These are phyloP conservation scores for Globisporangium cylindrosporum DNA, from an alignment of 352 stramenopile species.

Conservation along the genomic window DNA sequence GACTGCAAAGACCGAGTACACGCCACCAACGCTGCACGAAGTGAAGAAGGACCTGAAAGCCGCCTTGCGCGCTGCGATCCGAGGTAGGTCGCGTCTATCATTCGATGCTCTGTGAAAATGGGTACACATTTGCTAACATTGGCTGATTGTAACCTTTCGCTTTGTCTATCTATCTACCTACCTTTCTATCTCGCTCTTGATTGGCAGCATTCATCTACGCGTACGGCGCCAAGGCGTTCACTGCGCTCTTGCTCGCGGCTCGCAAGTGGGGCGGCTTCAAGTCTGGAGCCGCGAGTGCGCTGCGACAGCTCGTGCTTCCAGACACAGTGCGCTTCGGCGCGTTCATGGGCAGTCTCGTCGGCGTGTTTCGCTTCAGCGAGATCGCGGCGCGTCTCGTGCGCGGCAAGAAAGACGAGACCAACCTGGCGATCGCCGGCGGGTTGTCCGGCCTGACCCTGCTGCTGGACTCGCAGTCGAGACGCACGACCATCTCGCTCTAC, in stretches of 20 bases:
- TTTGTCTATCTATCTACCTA: too few relatives aligned
- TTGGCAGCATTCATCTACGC: conserved; percentile 54
- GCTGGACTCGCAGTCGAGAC: conserved; percentile 56
- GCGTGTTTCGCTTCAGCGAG: conserved; percentile 65
- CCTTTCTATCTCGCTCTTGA: neutral
- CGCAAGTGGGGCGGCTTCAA: conserved; percentile 73
- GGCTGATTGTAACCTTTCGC: neutral
- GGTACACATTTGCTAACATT: neutral
- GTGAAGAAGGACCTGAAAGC: conserved; percentile 41
- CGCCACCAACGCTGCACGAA: conserved; percentile 20
- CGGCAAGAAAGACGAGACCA: conserved; percentile 42
- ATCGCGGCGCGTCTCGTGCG: conserved; percentile 39
- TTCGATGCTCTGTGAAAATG: neutral
- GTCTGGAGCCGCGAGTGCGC: conserved; percentile 67
- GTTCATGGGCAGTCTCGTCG: conserved; percentile 76
- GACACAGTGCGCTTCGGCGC: conserved; percentile 77
- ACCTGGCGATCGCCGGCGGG: conserved; percentile 61
- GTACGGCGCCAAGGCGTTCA: conserved; percentile 83
- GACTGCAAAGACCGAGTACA: conserved; percentile 25
- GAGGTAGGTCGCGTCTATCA: conserved; percentile 16
- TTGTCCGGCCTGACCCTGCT: conserved; percentile 65
- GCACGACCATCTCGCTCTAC: conserved; percentile 74
- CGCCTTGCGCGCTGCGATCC: conserved; percentile 38
- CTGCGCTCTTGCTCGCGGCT: conserved; percentile 70
- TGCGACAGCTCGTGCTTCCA: conserved; percentile 54